Evolutionary conservation across 2,329 filamentous ascomycete species (phyloP), one percentile per base, ranked within the genome.

Genomic region (Elsinoe australis): DNA sequence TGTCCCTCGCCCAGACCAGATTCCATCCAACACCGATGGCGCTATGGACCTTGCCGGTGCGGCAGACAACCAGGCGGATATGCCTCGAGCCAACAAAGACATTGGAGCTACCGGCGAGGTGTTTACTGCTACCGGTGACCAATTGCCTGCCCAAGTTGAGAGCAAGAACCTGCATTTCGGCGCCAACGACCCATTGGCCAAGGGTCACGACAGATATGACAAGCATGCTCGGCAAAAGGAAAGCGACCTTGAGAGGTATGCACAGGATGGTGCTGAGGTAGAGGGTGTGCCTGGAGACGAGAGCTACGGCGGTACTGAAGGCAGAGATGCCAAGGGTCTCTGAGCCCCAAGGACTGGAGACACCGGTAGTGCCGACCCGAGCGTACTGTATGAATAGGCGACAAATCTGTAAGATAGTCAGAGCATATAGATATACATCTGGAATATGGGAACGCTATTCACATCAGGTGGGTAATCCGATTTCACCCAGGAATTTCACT

Each of bases 1-100:
- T 2, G 65, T 70, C 2, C 65, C 72, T 18, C 67, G 70, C 5
- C 71, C 71, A 1, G 69, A 73, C 53, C 69, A 75, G 52, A 58
- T 60, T 9, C 55, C 58, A 34, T 60, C 67, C 32, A 61, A 65
- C 18, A 61, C 64, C 19, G 50, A 68, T 12, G 66, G 64, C 9
- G 55, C 61, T 35, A 55, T 63, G 4, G 60, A 61, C 29, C 51
- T 63, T 1, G 66, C 67, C n/a, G 61, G 63, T 14, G 71, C 70
- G 0, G 71, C 69, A 5, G 24, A 19, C 24, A 76, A 76, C 51
- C 57, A 64, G 5, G 69, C 64, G 24, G 70, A 74, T 38, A 67
- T 75, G 50, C 68, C 74, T 3, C 58, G 62, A 29, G 53, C 55
- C 7, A 48, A 55, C 33, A 54, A 53, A 29, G 64, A 67, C 51